These are phyloP conservation scores for Mrakia blollopis DNA, from an alignment of 768 basidiomycete genomes.

Conservation along the genomic window DNA sequence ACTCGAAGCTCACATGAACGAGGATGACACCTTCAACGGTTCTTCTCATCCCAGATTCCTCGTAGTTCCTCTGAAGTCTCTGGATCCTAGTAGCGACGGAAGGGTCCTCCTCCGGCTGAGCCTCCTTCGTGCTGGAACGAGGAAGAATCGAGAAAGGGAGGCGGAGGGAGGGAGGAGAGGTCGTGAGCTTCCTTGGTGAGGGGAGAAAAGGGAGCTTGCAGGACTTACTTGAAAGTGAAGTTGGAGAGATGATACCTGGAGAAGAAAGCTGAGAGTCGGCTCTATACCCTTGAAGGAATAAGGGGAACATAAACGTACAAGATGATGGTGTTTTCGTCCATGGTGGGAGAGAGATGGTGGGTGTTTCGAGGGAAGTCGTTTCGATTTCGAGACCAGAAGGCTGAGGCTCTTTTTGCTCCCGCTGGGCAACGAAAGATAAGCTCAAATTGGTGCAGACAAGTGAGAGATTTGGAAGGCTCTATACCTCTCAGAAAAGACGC, in stretches of 20 bases:
- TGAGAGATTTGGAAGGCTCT: too few species aligned
- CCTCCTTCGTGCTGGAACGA: slow-evolving; percentile 74
- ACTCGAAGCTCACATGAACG: slow-evolving; percentile 36
- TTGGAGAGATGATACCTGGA: slow-evolving; percentile 69
- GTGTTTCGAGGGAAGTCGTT: background rate
- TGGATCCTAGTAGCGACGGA: slow-evolving; percentile 91
- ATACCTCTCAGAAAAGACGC: too few species aligned
- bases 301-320: background rate
- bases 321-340: slow-evolving; percentile 8
- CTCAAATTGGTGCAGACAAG: too few species aligned
- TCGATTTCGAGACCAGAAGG: background rate
- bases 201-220: background rate
- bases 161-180: background rate
- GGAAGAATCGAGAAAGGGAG: slow-evolving; percentile 1
- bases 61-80: slow-evolving; percentile 92
- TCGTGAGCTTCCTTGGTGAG: background rate
- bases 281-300: background rate
- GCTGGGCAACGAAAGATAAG: too few species aligned
- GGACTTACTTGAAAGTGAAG: slow-evolving; percentile 78
- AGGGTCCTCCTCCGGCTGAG: slow-evolving; percentile 95
- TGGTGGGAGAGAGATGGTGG: background rate
- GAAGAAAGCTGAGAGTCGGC: background rate
- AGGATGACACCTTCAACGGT: slow-evolving; percentile 65
- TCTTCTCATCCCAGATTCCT: slow-evolving; percentile 91
- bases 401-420: background rate